phyloP scores from a whole-genome alignment of 1,284 basidiomycete genomes.

The Ustilago hordei region DNA sequence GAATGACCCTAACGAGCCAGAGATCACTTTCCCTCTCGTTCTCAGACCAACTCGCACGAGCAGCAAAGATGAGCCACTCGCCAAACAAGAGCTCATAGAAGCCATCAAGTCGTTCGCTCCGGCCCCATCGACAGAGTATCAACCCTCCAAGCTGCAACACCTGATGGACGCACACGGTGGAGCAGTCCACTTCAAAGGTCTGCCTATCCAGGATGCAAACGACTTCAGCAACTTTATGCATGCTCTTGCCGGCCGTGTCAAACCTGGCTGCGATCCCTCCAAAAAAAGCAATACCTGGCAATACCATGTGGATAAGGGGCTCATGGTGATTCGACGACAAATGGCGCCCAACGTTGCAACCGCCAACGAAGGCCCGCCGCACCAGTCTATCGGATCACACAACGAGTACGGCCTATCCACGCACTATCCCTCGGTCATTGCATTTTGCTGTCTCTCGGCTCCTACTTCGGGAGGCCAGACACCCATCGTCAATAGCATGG shows the following conservation, averaged over 20 bases:
- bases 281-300: conserved; percentile 17
- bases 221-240: conserved; percentile 54
- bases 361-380: conserved; percentile 51
- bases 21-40: conserved; percentile 34
- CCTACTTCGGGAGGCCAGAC: conserved; percentile 48
- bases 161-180: conserved; percentile 41
- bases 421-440: conserved; percentile 50
- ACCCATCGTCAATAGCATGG: conserved; percentile 50
- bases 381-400: conserved; percentile 49
- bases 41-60: conserved; percentile 10
- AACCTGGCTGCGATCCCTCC: neutral
- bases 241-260: conserved; percentile 22
- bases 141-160: conserved; percentile 26
- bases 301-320: conserved; percentile 48
- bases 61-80: conserved; percentile 3
- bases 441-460: conserved; percentile 48
- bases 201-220: conserved; percentile 40
- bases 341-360: conserved; percentile 52
- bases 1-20: conserved; percentile 20
- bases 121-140: conserved; percentile 6
- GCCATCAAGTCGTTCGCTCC: conserved; percentile 23
- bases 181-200: conserved; percentile 41
- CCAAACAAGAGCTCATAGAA: conserved; percentile 13
- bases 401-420: conserved; percentile 53
- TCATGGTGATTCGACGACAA: conserved; percentile 48